Evolutionary conservation across 2,329 filamentous ascomycete genomes (phyloP).

Genomic region (Lasiodiplodia sp.): DNA sequence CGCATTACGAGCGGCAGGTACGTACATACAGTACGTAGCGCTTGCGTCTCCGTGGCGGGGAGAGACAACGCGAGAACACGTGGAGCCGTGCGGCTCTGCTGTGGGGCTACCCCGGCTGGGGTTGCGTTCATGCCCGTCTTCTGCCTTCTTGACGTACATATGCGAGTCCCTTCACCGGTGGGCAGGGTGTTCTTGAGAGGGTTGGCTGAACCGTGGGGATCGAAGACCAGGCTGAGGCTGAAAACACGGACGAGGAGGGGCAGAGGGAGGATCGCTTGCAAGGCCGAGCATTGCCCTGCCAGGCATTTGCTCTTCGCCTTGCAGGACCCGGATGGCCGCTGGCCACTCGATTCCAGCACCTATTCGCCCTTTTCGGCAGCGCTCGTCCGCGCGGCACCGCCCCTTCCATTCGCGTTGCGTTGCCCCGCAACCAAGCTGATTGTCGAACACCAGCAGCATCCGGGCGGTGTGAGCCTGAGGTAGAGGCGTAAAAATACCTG

Average conservation of each 20-base stretch:
- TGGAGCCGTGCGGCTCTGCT: background rate
- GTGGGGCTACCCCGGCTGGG: background rate
- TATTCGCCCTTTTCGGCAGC: background rate
- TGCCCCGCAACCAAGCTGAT: background rate
- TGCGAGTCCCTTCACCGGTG: background rate
- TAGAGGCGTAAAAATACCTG: background rate
- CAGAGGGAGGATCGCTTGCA: background rate
- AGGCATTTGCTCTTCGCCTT: background rate
- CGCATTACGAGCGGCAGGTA: background rate
- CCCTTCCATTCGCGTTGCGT: background rate
- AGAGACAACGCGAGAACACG: background rate
- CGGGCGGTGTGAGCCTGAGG: background rate
- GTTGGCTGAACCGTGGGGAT: too few relatives aligned
- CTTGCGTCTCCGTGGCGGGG: background rate
- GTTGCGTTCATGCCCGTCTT: background rate
- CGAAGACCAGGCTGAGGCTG: slow-evolving; percentile 4
- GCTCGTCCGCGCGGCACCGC: background rate
- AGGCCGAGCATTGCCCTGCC: background rate
- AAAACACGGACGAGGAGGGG: background rate
- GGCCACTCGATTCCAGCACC: background rate
- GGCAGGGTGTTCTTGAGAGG: background rate
- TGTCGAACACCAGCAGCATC: background rate
- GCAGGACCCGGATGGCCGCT: too few relatives aligned
- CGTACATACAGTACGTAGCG: background rate
- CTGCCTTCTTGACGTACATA: background rate